These are phyloP conservation scores for Floccularia luteovirens DNA, from an alignment of 768 basidiomycete species.

Conservation along the genomic window DNA sequence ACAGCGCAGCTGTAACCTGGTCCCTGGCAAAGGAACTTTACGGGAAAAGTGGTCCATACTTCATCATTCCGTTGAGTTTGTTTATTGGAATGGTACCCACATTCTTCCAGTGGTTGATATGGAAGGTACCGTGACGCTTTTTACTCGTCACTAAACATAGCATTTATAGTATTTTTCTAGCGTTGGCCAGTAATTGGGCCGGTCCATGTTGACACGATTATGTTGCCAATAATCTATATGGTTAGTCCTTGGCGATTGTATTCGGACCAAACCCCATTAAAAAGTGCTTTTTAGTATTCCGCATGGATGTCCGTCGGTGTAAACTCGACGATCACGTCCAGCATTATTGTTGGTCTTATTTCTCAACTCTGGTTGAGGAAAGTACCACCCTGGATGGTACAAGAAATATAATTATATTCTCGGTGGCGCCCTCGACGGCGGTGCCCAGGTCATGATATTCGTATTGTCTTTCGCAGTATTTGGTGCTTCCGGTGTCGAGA, in stretches of 20 bases:
- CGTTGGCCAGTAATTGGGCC: slow-evolving; percentile 49
- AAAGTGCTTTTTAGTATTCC: slow-evolving; percentile 21
- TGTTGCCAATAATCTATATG: slow-evolving; percentile 52
- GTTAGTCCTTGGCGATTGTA: slow-evolving; percentile 13
- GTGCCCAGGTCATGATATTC: slow-evolving; percentile 59
- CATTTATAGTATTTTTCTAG: slow-evolving; percentile 17
- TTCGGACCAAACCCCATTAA: neutral
- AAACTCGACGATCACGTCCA: slow-evolving; percentile 40
- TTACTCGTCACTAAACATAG: neutral
- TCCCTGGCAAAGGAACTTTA: slow-evolving; percentile 56
- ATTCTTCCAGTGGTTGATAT: slow-evolving; percentile 44
- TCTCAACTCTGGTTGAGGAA: slow-evolving; percentile 57
- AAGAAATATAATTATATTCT: slow-evolving; percentile 60
- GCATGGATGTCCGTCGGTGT: slow-evolving; percentile 44
- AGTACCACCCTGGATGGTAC: slow-evolving; percentile 58
- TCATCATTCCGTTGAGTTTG: slow-evolving; percentile 45
- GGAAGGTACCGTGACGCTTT: slow-evolving; percentile 26
- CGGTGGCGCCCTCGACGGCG: slow-evolving; percentile 59
- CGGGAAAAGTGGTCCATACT: slow-evolving; percentile 44
- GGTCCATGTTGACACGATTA: slow-evolving; percentile 36
- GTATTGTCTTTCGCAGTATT: slow-evolving; percentile 59
- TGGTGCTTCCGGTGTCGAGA: slow-evolving; percentile 43
- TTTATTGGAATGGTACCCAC: slow-evolving; percentile 48
- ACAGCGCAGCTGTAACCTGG: slow-evolving; percentile 58
- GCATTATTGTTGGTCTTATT: slow-evolving; percentile 42